These are phyloP conservation scores for Dysphania ambrosioides DNA, from an alignment of 148 eudicot genomes.

Conservation along the genomic window DNA sequence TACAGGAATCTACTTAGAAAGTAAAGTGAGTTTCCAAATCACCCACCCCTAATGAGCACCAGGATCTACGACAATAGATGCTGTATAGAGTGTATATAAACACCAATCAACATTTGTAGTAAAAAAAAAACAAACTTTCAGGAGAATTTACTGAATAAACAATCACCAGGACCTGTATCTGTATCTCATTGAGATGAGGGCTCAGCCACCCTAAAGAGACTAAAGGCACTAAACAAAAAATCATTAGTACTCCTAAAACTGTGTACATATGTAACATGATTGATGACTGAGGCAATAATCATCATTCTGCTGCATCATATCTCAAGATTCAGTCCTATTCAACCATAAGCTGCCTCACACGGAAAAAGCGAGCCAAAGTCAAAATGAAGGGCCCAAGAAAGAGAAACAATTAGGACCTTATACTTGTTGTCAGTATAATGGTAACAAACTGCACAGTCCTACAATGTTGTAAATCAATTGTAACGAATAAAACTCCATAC, in stretches of 20 bases:
- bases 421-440: background rate
- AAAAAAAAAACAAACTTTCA: background rate
- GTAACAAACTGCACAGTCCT: background rate
- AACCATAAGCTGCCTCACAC: background rate
- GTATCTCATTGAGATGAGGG: background rate
- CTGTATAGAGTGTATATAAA: background rate
- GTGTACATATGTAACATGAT: background rate
- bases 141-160: background rate
- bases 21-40: background rate
- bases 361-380: background rate
- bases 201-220: background rate
- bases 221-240: background rate
- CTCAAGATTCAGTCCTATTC: background rate
- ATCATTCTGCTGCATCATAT: background rate
- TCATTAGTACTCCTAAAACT: background rate
- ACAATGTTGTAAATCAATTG: background rate
- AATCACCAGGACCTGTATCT: background rate
- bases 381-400: background rate
- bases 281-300: background rate
- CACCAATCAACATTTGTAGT: background rate
- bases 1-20: background rate
- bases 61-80: background rate
- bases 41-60: background rate
- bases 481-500: background rate
- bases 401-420: background rate